phyloP scores from a whole-genome alignment of 768 basidiomycete genomes.

The Calocera viscosa region DNA sequence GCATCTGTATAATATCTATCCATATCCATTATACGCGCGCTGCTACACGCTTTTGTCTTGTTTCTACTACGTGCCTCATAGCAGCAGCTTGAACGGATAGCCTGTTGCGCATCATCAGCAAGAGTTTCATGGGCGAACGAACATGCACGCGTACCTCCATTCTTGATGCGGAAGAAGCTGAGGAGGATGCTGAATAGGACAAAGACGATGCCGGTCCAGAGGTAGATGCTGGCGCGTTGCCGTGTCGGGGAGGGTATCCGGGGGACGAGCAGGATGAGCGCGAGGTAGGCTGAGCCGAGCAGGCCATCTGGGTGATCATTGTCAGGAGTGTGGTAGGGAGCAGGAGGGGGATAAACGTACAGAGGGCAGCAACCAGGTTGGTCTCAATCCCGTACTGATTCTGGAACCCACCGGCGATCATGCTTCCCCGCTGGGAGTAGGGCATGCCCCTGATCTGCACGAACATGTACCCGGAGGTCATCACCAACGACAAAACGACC shows the following conservation, averaged over 20 bases:
- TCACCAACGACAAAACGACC: slow-evolving; percentile 53
- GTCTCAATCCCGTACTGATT: slow-evolving; percentile 90
- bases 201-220: slow-evolving; percentile 74
- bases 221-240: slow-evolving; percentile 76
- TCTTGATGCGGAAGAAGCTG: slow-evolving; percentile 82
- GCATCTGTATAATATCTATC: not conserved
- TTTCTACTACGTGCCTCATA: slow-evolving; percentile 16
- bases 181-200: slow-evolving; percentile 78
- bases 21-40: not conserved
- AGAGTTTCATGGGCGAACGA: not conserved
- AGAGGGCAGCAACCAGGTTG: slow-evolving; percentile 71
- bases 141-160: slow-evolving; percentile 46
- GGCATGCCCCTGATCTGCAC: slow-evolving; percentile 77
- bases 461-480: slow-evolving; percentile 96
- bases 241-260: slow-evolving; percentile 54
- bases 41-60: not conserved
- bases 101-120: slow-evolving; percentile 12
- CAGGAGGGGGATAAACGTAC: slow-evolving; percentile 38
- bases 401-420: slow-evolving; percentile 81
- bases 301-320: slow-evolving; percentile 55
- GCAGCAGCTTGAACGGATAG: slow-evolving; percentile 27
- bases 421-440: slow-evolving; percentile 43
- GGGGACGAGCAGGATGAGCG: slow-evolving; percentile 56
- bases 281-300: slow-evolving; percentile 66
- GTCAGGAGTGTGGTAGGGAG: not conserved